Evolutionary conservation across 306 rosid species (phyloP).

Genomic region (Senna siamea): DNA sequence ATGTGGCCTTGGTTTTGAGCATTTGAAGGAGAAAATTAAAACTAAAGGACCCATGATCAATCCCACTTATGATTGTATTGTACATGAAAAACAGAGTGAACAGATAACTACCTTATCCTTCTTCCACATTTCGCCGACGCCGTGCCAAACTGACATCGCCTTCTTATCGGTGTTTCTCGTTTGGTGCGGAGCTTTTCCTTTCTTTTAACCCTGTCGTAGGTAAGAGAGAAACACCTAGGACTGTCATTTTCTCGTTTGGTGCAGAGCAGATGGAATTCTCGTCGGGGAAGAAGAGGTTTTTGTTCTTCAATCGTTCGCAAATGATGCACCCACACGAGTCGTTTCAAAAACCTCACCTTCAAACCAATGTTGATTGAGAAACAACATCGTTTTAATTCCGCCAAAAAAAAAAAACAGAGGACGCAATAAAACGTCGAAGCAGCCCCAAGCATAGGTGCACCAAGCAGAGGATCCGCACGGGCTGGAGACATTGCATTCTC

Average conservation of each 20-base stretch:
- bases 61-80: not conserved
- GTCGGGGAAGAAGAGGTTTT: constrained; percentile 42
- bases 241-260: constrained; percentile 1
- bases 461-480: no score
- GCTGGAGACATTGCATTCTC: no score
- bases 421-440: no score
- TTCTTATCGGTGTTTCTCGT: not conserved
- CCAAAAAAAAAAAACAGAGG: no score
- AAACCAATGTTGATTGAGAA: constrained; percentile 33
- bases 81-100: constrained; percentile 11
- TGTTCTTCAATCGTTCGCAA: constrained; percentile 63
- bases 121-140: constrained; percentile 14
- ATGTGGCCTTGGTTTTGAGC: constrained; percentile 18
- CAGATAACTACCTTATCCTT: constrained; percentile 65
- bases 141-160: constrained; percentile 5
- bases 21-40: constrained; percentile 20
- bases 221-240: not conserved
- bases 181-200: not conserved
- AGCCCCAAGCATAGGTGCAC: no score
- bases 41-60: constrained; percentile 6
- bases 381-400: no score
- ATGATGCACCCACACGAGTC: constrained; percentile 41
- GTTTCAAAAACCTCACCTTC: constrained; percentile 41
- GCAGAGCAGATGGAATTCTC: constrained; percentile 49
- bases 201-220: not conserved